Conservation (phyloP, 352 stramenopile genomes). For the Paralagenidium karlingii region DNA sequence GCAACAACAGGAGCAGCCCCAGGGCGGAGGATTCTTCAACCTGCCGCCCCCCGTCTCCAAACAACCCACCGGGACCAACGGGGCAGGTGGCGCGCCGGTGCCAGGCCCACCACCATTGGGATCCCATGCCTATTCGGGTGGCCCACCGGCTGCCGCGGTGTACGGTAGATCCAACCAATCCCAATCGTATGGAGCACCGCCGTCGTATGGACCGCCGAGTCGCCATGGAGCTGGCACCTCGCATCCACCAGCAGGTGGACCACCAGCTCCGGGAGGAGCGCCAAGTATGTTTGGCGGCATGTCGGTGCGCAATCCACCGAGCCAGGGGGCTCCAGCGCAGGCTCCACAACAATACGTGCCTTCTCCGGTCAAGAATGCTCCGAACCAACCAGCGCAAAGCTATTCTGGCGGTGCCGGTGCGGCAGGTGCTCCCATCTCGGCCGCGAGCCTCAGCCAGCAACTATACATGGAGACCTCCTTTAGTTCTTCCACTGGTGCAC, state of each 20-base stretch:
- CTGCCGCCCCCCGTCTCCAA: conserved; percentile 53
- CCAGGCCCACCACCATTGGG: conserved; percentile 1
- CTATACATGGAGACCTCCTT: conserved; percentile 2
- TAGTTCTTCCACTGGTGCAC: not conserved
- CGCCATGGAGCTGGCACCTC: not conserved
- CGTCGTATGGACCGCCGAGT: not conserved
- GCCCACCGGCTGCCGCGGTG: not conserved
- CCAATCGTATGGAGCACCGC: not conserved
- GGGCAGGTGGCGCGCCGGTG: conserved; percentile 9
- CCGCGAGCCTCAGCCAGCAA: conserved; percentile 1
- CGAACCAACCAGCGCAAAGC: not conserved
- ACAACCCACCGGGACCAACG: no score
- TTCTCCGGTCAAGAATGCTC: conserved; percentile 8
- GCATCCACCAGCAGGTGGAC: not conserved
- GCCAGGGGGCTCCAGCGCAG: conserved; percentile 1
- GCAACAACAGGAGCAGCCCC: conserved; percentile 20
- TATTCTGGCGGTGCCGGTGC: conserved; percentile 2
- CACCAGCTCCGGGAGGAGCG: conserved; percentile 4
- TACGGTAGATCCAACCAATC: not conserved
- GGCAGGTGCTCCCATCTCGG: conserved; percentile 3
- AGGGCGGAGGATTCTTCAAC: conserved; percentile 77
- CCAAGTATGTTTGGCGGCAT: conserved; percentile 73
- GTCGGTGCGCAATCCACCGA: conserved; percentile 23
- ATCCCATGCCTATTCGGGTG: not conserved
- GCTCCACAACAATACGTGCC: conserved; percentile 5